Conservation (phyloP, 2,329 filamentous ascomycete species). For the Massarina eburnea region DNA sequence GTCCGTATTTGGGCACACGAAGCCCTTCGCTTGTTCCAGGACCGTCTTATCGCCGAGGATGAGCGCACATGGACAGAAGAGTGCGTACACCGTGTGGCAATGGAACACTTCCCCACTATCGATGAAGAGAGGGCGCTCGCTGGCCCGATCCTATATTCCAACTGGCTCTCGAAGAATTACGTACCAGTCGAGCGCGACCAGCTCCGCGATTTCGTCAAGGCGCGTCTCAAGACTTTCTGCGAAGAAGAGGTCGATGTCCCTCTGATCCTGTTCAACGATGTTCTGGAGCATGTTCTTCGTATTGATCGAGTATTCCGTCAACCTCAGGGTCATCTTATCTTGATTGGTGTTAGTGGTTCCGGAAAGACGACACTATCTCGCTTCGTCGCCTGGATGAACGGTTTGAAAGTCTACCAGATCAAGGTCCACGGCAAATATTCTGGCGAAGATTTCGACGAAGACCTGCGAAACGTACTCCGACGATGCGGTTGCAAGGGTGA, state of each 20-base stretch:
- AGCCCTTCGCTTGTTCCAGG: constrained; percentile 92
- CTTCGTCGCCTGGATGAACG: constrained; percentile 99
- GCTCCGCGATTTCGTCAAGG: constrained; percentile 95
- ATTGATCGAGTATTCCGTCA: constrained; percentile 99
- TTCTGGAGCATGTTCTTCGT: constrained; percentile 94
- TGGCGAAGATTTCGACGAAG: constrained; percentile 97
- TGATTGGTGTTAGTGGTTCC: constrained; percentile 97
- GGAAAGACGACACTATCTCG: constrained; percentile 97
- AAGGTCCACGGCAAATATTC: constrained; percentile 99
- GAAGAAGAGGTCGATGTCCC: constrained; percentile 99
- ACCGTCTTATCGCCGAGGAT: constrained; percentile 91
- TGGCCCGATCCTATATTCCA: constrained; percentile 95
- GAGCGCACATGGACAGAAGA: constrained; percentile 96
- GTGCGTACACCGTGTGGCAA: constrained; percentile 79
- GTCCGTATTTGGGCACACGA: constrained; percentile 98
- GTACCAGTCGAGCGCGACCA: constrained; percentile 94
- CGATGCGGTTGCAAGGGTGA: constrained; percentile 96
- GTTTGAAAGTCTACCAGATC: constrained; percentile 98
- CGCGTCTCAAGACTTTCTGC: constrained; percentile 95
- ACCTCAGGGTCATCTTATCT: constrained; percentile 94
- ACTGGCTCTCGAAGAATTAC: constrained; percentile 99
- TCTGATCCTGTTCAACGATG: constrained; percentile 98
- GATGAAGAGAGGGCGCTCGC: constrained; percentile 86
- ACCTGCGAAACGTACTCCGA: constrained; percentile 88
- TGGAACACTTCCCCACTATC: constrained; percentile 93